Base-by-base conservation (phyloP, 495 filamentous ascomycete genomes). In the Aspergillus hancockii region DNA sequence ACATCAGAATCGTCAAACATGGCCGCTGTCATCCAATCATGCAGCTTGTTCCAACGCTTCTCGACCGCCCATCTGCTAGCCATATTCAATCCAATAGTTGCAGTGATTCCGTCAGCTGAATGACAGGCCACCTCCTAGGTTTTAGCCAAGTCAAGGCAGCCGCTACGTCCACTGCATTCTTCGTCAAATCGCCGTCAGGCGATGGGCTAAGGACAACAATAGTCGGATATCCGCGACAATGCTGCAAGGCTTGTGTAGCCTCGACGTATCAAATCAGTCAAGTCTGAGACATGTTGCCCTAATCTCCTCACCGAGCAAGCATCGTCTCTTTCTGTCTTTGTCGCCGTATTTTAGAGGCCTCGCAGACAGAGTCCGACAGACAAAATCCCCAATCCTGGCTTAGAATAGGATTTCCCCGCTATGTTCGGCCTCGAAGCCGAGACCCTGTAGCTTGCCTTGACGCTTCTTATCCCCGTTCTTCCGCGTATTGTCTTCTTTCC, bases 371-470 rank as follows among this genome's bases (percentile, higher is more conserved):
- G 6, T n/a, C 16, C 12, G 45, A 30, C 31, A 54, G 43, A 45
- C 18, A 16, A 5, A 32, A 36, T 18, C 25, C 45, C 23, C 9
- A 4, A 10, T 31, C 23, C 7, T 21, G 13, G 12, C 23, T 19
- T 81, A 92, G 32, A 92, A 81, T 19, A 93, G 68, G 18, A 87
- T 82, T 70, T 93, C 90, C 8, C 89, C 90, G 38, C 82, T 76
- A 66, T 88, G 88, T 73, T 97, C 93, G 21, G 89, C 89, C 75
- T 96, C 93, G 65, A 97, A 97, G 1, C 93, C 93, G 32, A 92
- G 75, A 8, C 79, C 83, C 8, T 83, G 77, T 54, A 97, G 77
- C 73, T 88, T 89, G 66, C 76, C 82, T 30, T 87, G 64, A 66
- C 83, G 83, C 56, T 78, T 78, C 77, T 90, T 94, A 58, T 95